Base-by-base conservation (phyloP, 805 yeast genomes). In the Isabelozyma rhagii region DNA sequence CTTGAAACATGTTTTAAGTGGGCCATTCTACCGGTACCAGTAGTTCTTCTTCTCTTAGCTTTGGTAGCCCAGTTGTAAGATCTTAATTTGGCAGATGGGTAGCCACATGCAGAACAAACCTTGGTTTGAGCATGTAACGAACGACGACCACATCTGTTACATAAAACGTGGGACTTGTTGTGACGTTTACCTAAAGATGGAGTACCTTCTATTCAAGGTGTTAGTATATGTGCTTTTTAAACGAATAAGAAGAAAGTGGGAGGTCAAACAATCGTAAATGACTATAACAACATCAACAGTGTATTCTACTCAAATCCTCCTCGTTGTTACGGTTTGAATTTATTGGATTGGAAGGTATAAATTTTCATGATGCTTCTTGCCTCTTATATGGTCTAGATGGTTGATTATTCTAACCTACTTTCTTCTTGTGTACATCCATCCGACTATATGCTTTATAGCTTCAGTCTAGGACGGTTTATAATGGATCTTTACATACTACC, bases 151-250 rank as follows among this genome's bases (percentile, higher is more conserved):
- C 99, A 94, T 87, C 96, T 87, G 84, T 88, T 90, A 86, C 99
- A 94, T 80, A 92, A 83, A 76, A 96, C 87, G 90, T 94, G 99
- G 76, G 98, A 87, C 84, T 94, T 94, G 93, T 89, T 92, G 89
- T 94, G 97, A 81, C 94, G 91, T 84, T 93, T 93, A 86, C 99
- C 99, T 85, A 90, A 87, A 78, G 97, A 90, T 82, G 98, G 97
- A 80, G 99, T 93, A 89, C 99, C 99, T 91, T 93, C 96, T 73
- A 54, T 56, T 43, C 47, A 46, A 44, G 53, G 53, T 47, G 62
- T 58, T 58, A 58, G 62, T 58, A 58, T 44, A 39, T 15, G 17
- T 31, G 36, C 10, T 10, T 31, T 31, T 31, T 31, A 31, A 31
- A 13, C 8, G 3, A 13, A 31, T 13, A 10, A 31, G 36, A 10